Base-by-base conservation (phyloP, 306 rosid genomes). In the Trifolium fragiferum region DNA sequence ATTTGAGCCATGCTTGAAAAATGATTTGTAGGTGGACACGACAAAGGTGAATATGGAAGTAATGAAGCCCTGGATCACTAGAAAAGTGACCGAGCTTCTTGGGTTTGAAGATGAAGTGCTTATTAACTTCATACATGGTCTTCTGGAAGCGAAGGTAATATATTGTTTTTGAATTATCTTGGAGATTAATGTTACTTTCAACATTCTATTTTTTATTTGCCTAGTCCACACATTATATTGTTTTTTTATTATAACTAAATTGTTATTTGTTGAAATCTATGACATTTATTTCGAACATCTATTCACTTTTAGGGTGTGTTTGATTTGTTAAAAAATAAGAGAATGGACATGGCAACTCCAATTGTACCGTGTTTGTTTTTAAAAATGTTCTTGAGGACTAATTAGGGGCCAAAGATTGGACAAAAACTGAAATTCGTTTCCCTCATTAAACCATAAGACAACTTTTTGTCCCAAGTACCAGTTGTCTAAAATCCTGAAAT, bases 21-120 rank as follows among this genome's bases (percentile, higher is more conserved):
- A 72, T 82, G 81, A 74, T 83, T 80, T 79, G 23, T 72, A 92
- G 99, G 99, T 95, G 81, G 92, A 92, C 67, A 92, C 66, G 86
- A 60, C 92, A 14, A 95, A 90, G 90, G 99, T 95, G 81, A 92
- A 88, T 78, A 90, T 89, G 96, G 98, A 95, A 32, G 90, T 92
- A 10, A 85, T 95, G 66, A 89, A 74, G 72, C 99, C 99, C 2
- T 95, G 99, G 99, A 87, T 95, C 68, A 90, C 99, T 21, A 84
- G 70, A 62, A 85, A 92, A 82, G 99, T 86, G 60, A 95, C 99
- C 0, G 98, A 95, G 81, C 90, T 95, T 81, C 92, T 95, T 4
- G 99, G 99, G 19, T 95, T 95, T 19, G 99, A 95, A 78, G 99
- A 95, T 55, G 99, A 95, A 86, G 99, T 95, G 74, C 98, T 95